These are phyloP conservation scores for Ogataea populi-albae DNA, from an alignment of 805 yeast species.

Conservation along the genomic window DNA sequence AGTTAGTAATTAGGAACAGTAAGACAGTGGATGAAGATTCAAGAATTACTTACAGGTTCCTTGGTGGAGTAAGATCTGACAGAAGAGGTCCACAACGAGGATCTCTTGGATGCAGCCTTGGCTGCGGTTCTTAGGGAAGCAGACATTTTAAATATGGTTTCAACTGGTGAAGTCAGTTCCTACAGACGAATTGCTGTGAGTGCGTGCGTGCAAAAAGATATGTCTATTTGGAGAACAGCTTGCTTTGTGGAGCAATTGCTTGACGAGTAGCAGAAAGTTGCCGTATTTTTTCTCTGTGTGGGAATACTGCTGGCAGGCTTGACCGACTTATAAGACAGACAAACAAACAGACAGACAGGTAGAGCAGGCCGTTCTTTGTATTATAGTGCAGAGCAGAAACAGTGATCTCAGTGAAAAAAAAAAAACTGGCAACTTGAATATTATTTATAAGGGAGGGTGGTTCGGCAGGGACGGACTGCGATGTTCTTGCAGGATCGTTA, in stretches of 20 bases:
- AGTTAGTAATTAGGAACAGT: slow-evolving; percentile 3
- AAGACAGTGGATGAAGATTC: background rate
- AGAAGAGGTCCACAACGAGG: slow-evolving; percentile 19
- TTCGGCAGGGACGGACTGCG: too few relatives aligned
- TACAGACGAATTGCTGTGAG: too few relatives aligned
- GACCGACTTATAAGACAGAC: background rate
- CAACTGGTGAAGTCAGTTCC: background rate
- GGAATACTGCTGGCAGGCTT: slow-evolving; percentile 1
- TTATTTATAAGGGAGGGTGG: too few relatives aligned
- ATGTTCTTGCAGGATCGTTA: too few relatives aligned
- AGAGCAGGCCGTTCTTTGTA: too few relatives aligned
- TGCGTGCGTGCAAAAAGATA: slow-evolving; percentile 2
- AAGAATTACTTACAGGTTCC: slow-evolving; percentile 32
- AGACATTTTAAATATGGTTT: slow-evolving; percentile 12
- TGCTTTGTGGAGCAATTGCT: too few relatives aligned
- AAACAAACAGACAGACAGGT: too few relatives aligned
- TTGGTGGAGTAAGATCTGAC: slow-evolving; percentile 38
- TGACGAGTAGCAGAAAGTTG: background rate
- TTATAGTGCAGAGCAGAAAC: too few relatives aligned
- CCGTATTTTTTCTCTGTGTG: background rate
- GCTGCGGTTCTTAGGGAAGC: slow-evolving; percentile 30
- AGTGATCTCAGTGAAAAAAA: too few relatives aligned
- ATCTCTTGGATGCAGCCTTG: slow-evolving; percentile 27
- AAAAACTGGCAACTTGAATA: too few relatives aligned
- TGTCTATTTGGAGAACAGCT: too few relatives aligned